phyloP scores from a whole-genome alignment of 331 rosid species.

The Malus hybrid region DNA sequence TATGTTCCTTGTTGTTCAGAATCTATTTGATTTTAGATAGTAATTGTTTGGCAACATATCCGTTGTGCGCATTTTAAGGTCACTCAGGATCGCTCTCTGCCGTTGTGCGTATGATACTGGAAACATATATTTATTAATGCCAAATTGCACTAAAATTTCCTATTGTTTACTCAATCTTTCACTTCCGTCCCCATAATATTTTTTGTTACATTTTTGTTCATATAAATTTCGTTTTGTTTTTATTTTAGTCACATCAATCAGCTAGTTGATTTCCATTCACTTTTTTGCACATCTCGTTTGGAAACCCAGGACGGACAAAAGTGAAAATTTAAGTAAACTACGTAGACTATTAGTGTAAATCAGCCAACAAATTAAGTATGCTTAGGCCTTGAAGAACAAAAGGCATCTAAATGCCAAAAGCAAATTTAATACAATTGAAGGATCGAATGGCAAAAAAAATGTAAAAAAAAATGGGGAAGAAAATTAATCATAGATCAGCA shows the following conservation, averaged over 20 bases:
- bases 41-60: no score
- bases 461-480: not conserved
- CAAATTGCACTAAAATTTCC: no score
- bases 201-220: not conserved
- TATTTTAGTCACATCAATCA: not conserved
- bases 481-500: conserved; percentile 55
- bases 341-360: no score
- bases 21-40: not conserved
- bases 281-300: no score
- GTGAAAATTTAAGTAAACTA: no score
- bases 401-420: not conserved
- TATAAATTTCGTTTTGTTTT: no score
- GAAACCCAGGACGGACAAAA: no score
- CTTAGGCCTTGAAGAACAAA: not conserved
- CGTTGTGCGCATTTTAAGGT: no score
- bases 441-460: not conserved
- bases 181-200: not conserved
- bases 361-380: not conserved
- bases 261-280: not conserved
- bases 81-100: no score
- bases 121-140: not conserved
- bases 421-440: not conserved
- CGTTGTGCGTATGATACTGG: no score
- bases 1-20: not conserved
- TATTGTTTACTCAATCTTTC: no score